Base-by-base conservation (phyloP, 1,284 basidiomycete species). In the Irpex rosettiformis region DNA sequence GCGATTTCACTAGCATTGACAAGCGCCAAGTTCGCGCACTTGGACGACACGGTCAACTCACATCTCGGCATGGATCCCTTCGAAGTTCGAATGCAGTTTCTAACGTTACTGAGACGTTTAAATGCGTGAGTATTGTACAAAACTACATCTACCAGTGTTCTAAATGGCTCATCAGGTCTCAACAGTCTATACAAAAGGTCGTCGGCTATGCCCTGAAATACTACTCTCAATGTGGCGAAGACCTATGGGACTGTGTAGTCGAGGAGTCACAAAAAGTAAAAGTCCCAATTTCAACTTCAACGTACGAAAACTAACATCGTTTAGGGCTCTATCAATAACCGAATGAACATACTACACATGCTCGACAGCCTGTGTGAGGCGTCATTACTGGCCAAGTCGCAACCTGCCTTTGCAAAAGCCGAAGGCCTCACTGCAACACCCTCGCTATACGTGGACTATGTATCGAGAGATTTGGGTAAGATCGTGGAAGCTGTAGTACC, bases 331-430 rank as follows among this genome's bases (percentile, higher is more conserved):
- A 85, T 97, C 43, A 97, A 97, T 72, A 85, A 89, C 22, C 85
- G 93, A 18, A 95, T 98, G 68, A 97, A 97, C 74, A 89, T 97
- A 60, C 76, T 98, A 0, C 95, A 97, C 72, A 88, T 96, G 69
- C 83, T 98, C 58, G 95, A 97, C 73, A 84, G 88, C 0, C 79
- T 98, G 7, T 92, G 90, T 70, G 93, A 94, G 67, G 83, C 85
- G 0, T 91, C 85, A 30, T 77, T 90, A 0, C 75, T 88, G 18
- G 81, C 84, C 42, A 88, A 84, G 63, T 81, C 85, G 0, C 79
- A 81, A 47, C 72, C 80, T 0, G 75, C 67, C n/a, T 70, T 77
- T 5, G 66, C 77, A 58, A 73, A 77, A 51, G 70, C 79, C 33
- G 78, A 80, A 61, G 71, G 66, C 24, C 64, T 67, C 11, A 64